Base-by-base conservation (phyloP, 108 stramenopile genomes). In the Craspedostauros australis region DNA sequence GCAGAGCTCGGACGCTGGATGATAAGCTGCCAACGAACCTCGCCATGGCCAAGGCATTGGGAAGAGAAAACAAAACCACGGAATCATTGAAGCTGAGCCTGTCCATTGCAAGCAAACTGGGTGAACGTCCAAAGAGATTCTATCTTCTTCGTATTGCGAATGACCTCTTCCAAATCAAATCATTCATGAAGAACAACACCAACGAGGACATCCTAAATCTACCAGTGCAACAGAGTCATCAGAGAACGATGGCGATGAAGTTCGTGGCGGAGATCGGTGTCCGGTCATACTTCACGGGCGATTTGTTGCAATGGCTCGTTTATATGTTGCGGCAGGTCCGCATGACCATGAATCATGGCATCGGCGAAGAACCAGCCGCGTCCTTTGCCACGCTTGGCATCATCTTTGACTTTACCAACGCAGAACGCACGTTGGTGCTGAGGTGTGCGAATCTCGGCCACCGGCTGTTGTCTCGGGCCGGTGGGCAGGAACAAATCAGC, bases 21-120 rank as follows among this genome's bases (percentile, higher is more conserved):
- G 67, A 68, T 32, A 64, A 50, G 27, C 28, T 59, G n/a, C 59
- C 67, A 18, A 68, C 59, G 0, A 42, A 39, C 20, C 38, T 61
- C 26, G 38, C 60, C 4, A 20, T 55, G 21, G 57, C 60, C 0
- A 7, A 26, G 28, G 53, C 59, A 14, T 57, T 57, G 27, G 58
- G 59, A 24, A 45, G 37, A 44, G 59, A 60, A 24, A 43, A 52
- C n/a, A n/a, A 50, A 29, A 42, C 41, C 39, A 38, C 27, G 12
- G 67, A 68, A 18, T 43, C 59, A 8, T 32, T 51, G n/a, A 22
- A 32, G 18, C 16, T 60, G 11, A 37, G 39, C 16, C 58, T 24
- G 20, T 14, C 30, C 7, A 54, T 60, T 5, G 46, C 61, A 15
- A n/a, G 42, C 2, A 12, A 37, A 16, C 23, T 61, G 8, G 28